Evolutionary conservation across 2,329 filamentous ascomycete genomes (phyloP).

Genomic region (Spiromastix sp.): DNA sequence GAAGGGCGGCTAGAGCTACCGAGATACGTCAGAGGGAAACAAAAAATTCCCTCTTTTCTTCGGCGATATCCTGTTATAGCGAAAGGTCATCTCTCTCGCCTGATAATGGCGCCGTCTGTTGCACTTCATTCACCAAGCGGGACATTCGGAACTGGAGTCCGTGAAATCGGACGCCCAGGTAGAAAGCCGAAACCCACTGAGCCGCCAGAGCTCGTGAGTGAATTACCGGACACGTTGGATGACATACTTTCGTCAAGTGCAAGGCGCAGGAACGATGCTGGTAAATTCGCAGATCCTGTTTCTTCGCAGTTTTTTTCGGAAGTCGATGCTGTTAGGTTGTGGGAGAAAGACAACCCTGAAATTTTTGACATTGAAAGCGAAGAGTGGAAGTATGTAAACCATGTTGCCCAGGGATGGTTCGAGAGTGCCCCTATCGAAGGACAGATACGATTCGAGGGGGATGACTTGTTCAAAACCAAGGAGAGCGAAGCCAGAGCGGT

Average conservation of each 20-base stretch:
- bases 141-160: constrained; percentile 33
- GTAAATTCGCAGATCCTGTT: constrained; percentile 15
- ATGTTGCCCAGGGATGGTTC: constrained; percentile 23
- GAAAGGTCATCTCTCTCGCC: constrained; percentile 6
- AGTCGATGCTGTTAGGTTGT: constrained; percentile 24
- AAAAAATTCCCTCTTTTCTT: no score
- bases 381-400: constrained; percentile 27
- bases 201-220: not conserved
- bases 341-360: constrained; percentile 26
- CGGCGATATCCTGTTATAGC: no score
- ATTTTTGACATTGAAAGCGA: constrained; percentile 17
- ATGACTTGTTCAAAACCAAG: constrained; percentile 10
- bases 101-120: constrained; percentile 29
- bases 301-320: constrained; percentile 20
- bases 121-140: constrained; percentile 30
- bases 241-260: constrained; percentile 18
- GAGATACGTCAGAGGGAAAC: no score
- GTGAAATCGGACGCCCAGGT: not conserved
- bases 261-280: constrained; percentile 10
- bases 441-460: constrained; percentile 22
- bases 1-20: not conserved
- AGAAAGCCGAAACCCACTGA: not conserved
- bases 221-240: constrained; percentile 16
- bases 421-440: constrained; percentile 22
- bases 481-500: constrained; percentile 4